Base-by-base conservation (phyloP, 257 asterid genomes). In the Perilla frutescens region DNA sequence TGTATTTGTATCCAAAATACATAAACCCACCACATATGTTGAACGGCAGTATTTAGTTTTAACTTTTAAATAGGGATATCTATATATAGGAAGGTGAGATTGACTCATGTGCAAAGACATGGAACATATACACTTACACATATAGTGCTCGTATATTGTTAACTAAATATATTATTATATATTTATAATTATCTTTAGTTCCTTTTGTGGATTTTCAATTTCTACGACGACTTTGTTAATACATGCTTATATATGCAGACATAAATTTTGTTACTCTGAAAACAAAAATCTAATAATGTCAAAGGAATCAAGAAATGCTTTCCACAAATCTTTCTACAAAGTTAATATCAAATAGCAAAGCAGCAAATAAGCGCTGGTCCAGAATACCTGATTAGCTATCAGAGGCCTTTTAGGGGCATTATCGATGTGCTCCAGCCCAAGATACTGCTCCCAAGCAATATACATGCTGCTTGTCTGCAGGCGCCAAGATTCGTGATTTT, bases 371-470 rank as follows among this genome's bases (percentile, higher is more conserved):
- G 79, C 49, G 71, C 64, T 36, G 55, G 47, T 60, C 53, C 8
- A 66, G 50, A 51, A 7, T 81, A 83, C 90, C 90, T 87, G 88
- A 77, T 73, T 80, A 53, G 83, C 79, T 37, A 81, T 66, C 65
- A 76, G 80, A 54, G 86, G 62, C 67, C 83, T 81, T 73, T 83
- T 87, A 45, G 89, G 84, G 67, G 85, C 58, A 72, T 71, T 71
- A 53, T 82, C 87, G 39, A 78, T 48, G 76, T 87, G 92, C 79
- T 87, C 88, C 80, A 87, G 71, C 62, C 92, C 92, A 59, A 87
- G 88, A 80, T 85, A 85, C 81, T 81, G 90, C 79, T 85, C 92
- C 88, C 86, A 80, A 70, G 81, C 83, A 75, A 75, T 77, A 70
- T 58, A 66, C 63, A 66, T 57, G 55, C 82, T 85, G 49, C 79